Evolutionary conservation across 192 early-diverging fungal genomes (phyloP), one percentile per base, ranked within the genome.

Genomic region (Funneliformis mosseae): DNA sequence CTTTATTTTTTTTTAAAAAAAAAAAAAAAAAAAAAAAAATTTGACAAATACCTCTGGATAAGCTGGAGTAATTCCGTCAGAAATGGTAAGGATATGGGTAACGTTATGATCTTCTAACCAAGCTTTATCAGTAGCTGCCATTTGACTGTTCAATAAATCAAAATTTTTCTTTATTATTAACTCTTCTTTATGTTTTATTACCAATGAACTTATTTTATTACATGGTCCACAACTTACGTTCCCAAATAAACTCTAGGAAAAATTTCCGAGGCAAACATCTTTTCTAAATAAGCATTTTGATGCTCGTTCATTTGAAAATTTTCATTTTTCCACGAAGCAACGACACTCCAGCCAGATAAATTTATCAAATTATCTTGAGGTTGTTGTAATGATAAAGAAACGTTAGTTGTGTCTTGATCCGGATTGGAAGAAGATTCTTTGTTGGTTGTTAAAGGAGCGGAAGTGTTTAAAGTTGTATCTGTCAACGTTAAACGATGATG

Each of bases 61-160:
- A 21, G 33, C 2, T 38, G 63, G 77, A 4, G 16, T 6, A 21
- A 38, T 4, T 28, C 39, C 23, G 16, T 45, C 27, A 0, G 64
- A 4, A 48, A 78, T 5, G 2, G 77, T 50, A 7, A 78, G 77
- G 68, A 78, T 78, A 33, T 78, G 77, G 10, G 77, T 78, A 38
- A 78, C 68, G 1, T 69, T 42, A 55, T 78, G 62, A 38, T 78
- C 63, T 10, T 21, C 21, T 10, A 78, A 38, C 77, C 77, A 78
- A 18, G 43, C 64, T 50, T 33, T 78, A 68, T 78, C 77, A 33
- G n/a, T 42, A 16, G 77, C 77, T 38, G 77, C 62, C 42, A 68
- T 27, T 12, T 21, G 12, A 25, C 77, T 78, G 50, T n/a, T n/a
- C n/a, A 45, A 61, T 25, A 60, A 50, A 55, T 27, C 8, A 70